Conservation (phyloP, 768 basidiomycete species). For the Jaapia argillacea region DNA sequence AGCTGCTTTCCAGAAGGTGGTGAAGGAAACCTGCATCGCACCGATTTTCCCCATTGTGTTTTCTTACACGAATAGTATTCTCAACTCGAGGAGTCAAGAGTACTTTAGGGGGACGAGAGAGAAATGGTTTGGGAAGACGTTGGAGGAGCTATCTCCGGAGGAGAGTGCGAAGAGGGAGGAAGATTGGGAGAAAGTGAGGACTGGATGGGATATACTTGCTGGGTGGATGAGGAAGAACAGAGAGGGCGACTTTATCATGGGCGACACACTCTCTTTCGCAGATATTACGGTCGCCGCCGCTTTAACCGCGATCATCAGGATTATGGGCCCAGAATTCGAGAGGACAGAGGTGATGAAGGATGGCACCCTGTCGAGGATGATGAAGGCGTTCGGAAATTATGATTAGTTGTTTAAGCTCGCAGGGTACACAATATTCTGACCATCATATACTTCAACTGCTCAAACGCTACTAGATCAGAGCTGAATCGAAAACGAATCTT, state of each 20-base stretch:
- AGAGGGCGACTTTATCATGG: neutral
- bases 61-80: slow-evolving; percentile 6
- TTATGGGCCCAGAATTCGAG: too few species aligned
- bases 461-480: too few species aligned
- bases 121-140: slow-evolving; percentile 19
- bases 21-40: slow-evolving; percentile 6
- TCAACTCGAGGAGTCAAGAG: slow-evolving; percentile 24
- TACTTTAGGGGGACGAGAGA: slow-evolving; percentile 31
- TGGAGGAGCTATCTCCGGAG: slow-evolving; percentile 27
- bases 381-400: too few species aligned
- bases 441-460: too few species aligned
- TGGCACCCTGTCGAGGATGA: too few species aligned
- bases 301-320: too few species aligned
- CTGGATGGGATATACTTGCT: neutral
- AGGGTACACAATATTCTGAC: too few species aligned
- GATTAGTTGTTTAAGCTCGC: too few species aligned
- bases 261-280: neutral
- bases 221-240: neutral
- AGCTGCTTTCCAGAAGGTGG: slow-evolving; percentile 21
- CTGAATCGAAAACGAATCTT: too few species aligned
- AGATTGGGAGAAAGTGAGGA: neutral
- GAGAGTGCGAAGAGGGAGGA: neutral
- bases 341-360: too few species aligned
- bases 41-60: slow-evolving; percentile 4
- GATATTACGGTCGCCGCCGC: neutral